Evolutionary conservation across 2,329 filamentous ascomycete species (phyloP), one percentile per base, ranked within the genome.

Genomic region (Emergomyces africanus): DNA sequence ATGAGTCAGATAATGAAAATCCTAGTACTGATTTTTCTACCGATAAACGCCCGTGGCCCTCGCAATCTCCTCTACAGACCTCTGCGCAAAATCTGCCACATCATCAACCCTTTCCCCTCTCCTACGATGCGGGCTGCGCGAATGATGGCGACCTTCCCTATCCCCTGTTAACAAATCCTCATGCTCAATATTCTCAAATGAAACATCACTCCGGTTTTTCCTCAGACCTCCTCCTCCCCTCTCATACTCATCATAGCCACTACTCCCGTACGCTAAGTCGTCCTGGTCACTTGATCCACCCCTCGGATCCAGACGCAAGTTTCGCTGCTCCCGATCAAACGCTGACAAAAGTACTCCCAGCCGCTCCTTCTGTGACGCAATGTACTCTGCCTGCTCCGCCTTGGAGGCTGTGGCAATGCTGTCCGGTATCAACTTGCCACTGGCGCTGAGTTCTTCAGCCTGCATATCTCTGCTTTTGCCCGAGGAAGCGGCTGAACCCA

Each of bases 161-260:
- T 44, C 30, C 15, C 23, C 41, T 0, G 28, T 6, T 42, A 50
- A 49, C 12, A 51, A n/a, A 9, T 58, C 57, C 28, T 58, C 87
- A 39, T 85, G 84, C 62, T 94, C 88, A 65, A 95, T 89, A 70
- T 89, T 88, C 68, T 95, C 90, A 68, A 96, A 96, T 66, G 95
- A 92, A 23, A 82, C 83, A 70, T 96, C 90, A 71, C 89, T 95
- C 63, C 85, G 84, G 68, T 88, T 92, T 75, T 92, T 92, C 66
- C 83, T 86, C 66, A 95, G 62, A 9, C 66, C 64, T 6, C 63
- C 61, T n/a, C 66, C 64, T 20, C 67, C 64, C 10, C 63, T 61
- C 30, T 67, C 64, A 23, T 67, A 66, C 12, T 68, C 64, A 35
- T 67, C 67, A 56, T 61, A 64, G 28, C 59, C 59, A n/a, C 70